Percentiles rank a stretch among this genome's conserved stretches.
phyloP scores from a whole-genome alignment of 2,329 filamentous ascomycete species.

The Myriosclerotinia curreyana region DNA sequence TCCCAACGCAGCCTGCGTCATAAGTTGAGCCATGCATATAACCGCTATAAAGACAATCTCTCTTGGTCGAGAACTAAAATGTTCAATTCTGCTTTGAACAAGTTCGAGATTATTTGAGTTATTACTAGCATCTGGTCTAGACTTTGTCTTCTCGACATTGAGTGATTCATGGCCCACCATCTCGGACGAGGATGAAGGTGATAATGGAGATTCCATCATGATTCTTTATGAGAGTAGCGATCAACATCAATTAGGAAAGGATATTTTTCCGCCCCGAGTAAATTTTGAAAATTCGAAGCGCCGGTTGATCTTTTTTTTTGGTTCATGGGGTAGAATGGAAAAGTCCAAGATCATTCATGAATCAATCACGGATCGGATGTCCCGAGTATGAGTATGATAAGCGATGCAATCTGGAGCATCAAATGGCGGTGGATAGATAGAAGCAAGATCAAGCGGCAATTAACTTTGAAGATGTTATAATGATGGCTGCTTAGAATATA shows the following conservation, averaged over 20 bases:
- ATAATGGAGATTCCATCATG: not conserved
- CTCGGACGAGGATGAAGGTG: not conserved
- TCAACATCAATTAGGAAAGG: not conserved
- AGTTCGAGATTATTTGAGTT: slow-evolving; percentile 19
- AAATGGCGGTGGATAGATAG: no score
- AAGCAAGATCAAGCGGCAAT: no score
- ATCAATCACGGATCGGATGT: no score
- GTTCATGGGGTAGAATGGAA: not conserved
- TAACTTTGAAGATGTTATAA: no score
- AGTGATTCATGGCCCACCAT: not conserved
- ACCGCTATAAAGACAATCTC: slow-evolving; percentile 44
- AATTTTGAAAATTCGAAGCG: not conserved
- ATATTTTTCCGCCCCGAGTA: not conserved
- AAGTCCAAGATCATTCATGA: no score
- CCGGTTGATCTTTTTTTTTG: not conserved
- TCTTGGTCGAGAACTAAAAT: slow-evolving; percentile 29
- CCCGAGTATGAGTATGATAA: no score
- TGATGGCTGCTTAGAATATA: no score
- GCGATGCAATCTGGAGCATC: no score
- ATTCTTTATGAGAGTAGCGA: not conserved
- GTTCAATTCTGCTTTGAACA: slow-evolving; percentile 19
- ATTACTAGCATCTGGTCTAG: not conserved
- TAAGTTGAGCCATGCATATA: slow-evolving; percentile 48
- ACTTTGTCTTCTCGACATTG: slow-evolving; percentile 8
- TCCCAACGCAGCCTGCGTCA: slow-evolving; percentile 49